Evolutionary conservation across 805 yeast genomes (phyloP).

Genomic region (Sugiyamaella americana): DNA sequence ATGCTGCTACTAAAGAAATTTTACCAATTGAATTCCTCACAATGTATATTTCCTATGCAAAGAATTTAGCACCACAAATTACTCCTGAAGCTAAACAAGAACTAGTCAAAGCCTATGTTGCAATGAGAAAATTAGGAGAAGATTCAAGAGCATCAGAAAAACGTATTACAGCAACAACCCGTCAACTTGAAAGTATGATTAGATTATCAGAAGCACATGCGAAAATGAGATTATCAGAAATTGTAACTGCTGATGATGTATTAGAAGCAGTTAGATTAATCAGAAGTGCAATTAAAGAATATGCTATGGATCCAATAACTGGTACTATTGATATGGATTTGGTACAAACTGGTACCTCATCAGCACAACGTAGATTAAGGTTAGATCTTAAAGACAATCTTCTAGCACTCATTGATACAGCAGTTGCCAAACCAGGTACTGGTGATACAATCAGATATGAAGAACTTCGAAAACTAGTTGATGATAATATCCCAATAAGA

Average conservation of each 20-base stretch:
- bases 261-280: constrained; percentile 90
- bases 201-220: constrained; percentile 96
- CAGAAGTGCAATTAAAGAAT: constrained; percentile 90
- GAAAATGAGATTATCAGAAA: constrained; percentile 74
- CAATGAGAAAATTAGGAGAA: constrained; percentile 90
- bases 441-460: constrained; percentile 50
- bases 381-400: constrained; percentile 67
- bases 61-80: constrained; percentile 70
- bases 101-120: constrained; percentile 82
- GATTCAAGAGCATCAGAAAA: constrained; percentile 80
- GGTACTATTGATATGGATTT: constrained; percentile 97
- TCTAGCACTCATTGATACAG: constrained; percentile 42
- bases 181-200: constrained; percentile 95
- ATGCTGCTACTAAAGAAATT: constrained; percentile 60
- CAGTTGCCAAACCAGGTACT: constrained; percentile 30
- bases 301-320: constrained; percentile 95
- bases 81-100: constrained; percentile 77
- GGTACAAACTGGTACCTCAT: constrained; percentile 91
- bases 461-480: constrained; percentile 53
- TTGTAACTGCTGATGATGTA: constrained; percentile 76
- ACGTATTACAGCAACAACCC: constrained; percentile 94
- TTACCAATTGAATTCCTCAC: constrained; percentile 86
- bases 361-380: constrained; percentile 72
- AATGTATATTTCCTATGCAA: constrained; percentile 88
- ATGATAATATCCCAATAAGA: constrained; percentile 57